Conservation (phyloP, 306 rosid genomes). For the Corylus avellana region DNA sequence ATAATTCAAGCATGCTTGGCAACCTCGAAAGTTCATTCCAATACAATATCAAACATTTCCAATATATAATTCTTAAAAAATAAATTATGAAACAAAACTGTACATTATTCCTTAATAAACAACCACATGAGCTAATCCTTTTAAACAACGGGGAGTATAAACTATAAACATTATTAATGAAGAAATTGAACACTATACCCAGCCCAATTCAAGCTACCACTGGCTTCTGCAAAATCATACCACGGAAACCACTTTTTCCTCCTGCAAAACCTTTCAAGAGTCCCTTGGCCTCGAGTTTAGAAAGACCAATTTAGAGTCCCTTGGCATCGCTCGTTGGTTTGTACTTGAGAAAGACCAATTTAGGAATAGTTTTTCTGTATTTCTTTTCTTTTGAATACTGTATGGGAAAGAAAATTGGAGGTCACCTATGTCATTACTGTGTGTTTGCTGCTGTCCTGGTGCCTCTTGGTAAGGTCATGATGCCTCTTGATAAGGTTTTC, state of each 20-base stretch:
- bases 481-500: slow-evolving; percentile 52
- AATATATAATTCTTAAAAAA: slow-evolving; percentile 25
- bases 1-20: background rate
- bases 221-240: background rate
- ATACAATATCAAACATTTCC: slow-evolving; percentile 14
- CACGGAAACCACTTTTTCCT: background rate
- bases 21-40: background rate
- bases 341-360: slow-evolving; percentile 2
- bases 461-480: slow-evolving; percentile 48
- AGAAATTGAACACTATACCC: slow-evolving; percentile 26
- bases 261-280: no score
- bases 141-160: slow-evolving; percentile 12
- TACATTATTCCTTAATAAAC: slow-evolving; percentile 51
- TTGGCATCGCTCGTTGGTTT: slow-evolving; percentile 7
- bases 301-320: no score
- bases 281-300: background rate
- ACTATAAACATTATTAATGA: slow-evolving; percentile 24
- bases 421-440: slow-evolving; percentile 59
- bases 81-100: slow-evolving; percentile 38
- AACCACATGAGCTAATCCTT: slow-evolving; percentile 24
- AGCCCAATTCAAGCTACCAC: slow-evolving; percentile 1
- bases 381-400: slow-evolving; percentile 12
- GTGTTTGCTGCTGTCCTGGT: slow-evolving; percentile 51
- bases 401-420: slow-evolving; percentile 13
- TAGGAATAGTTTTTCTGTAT: background rate